Base-by-base conservation (phyloP, 495 filamentous ascomycete genomes). In the Podospora bellae-mahoneyi region DNA sequence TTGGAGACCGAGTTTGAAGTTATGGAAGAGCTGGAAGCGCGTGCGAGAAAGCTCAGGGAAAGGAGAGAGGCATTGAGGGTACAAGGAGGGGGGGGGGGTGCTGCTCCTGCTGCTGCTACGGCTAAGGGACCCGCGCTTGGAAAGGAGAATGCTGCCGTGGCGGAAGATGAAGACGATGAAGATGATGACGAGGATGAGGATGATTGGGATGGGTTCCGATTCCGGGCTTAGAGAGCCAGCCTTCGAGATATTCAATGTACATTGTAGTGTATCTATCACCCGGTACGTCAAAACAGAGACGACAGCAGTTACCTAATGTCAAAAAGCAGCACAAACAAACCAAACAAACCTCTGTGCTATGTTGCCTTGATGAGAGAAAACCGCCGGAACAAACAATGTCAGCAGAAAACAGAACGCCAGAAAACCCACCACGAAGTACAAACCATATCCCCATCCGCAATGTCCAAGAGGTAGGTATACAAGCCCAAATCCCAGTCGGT, bases 1-100 rank as follows among this genome's bases (percentile, higher is more conserved):
- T 77, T 97, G 66, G 89, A 94, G 76, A 89, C 91, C 66, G 95
- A 99, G 77, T 92, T 98, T 75, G 95, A 96, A 64, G 89, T 95
- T 75, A 97, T 98, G 94, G 92, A 95, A 75, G 87, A 87, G 64
- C 84, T 97, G 59, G 95, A 97, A 78, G 87, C 88, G 71, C 85
- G 94, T 54, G 91, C 97, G 7, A 82, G 84, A 72, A 86, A 83
- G 72, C 77, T 99, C 68, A 90, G 93, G 73, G 90, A 94, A 71
- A 88, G 81, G 60, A 77, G 88, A 54, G 86, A 86, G 69, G 82
- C 79, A 26, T 68, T 87, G 70, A 72, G 81, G 76, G 28, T 78
- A 71, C 26, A 74, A 70, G 18, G 75, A 66, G 15, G 72, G 69
- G 27, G 69, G 68, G 60, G 71, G 16, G 71, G 3, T n/a, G 61